Conservation (phyloP, 306 rosid species). For the Prunus salicina region DNA sequence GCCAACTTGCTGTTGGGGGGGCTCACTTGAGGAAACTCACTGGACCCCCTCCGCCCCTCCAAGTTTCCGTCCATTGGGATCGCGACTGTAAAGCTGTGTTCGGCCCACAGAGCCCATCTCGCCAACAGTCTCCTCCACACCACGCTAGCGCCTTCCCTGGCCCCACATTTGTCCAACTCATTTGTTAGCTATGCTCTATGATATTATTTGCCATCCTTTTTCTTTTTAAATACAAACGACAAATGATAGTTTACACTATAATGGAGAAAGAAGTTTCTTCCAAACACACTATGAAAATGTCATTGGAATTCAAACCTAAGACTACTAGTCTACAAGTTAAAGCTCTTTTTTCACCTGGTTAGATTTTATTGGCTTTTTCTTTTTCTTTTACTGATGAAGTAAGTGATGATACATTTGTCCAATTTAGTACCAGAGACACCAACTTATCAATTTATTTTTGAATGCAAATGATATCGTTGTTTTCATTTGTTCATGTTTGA, state of each 20-base stretch:
- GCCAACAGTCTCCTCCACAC: slow-evolving; percentile 41
- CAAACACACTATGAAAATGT: no score
- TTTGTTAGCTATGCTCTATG: slow-evolving; percentile 13
- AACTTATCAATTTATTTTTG: neutral
- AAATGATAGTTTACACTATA: no score
- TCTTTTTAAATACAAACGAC: neutral
- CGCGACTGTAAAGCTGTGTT: slow-evolving; percentile 33
- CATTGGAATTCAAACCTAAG: rapidly evolving
- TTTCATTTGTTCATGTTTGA: no score
- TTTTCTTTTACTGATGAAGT: neutral
- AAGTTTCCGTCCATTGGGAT: slow-evolving; percentile 23
- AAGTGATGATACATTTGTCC: neutral
- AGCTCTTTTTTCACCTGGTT: rapidly evolving
- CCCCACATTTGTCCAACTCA: slow-evolving; percentile 35
- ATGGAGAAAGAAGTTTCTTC: no score
- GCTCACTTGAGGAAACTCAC: slow-evolving; percentile 13
- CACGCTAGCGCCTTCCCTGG: slow-evolving; percentile 29
- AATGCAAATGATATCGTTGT: no score
- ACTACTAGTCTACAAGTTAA: no score
- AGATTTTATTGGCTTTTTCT: no score
- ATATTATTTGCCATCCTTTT: slow-evolving; percentile 27
- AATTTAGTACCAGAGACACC: no score
- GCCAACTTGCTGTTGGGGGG: slow-evolving; percentile 21
- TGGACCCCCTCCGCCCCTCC: slow-evolving; percentile 15
- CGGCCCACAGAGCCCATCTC: slow-evolving; percentile 62